Base-by-base conservation (phyloP, 352 stramenopile species). In the Saprolegnia diclina region DNA sequence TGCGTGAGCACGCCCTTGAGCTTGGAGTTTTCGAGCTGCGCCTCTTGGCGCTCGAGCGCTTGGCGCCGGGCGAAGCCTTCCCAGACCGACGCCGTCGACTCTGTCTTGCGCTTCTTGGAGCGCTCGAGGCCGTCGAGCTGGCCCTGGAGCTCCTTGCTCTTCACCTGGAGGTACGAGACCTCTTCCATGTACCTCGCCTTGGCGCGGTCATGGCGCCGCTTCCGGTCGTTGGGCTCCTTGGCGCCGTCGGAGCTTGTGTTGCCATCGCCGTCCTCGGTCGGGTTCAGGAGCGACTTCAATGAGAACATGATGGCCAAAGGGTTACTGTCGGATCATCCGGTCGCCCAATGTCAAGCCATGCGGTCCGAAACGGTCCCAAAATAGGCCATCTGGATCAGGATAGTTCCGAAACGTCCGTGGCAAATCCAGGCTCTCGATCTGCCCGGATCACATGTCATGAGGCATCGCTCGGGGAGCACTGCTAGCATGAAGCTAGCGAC, bases 1-100 rank as follows among this genome's bases (percentile, higher is more conserved):
- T 26, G 18, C 24, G 32, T 45, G 24, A 66, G 22, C 32, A 29
- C 13, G 18, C 18, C n/a, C 18, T 66, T 66, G 21, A 66, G 45
- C 24, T 53, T 66, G 19, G n/a, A 6, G 45, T 66, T 66, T 56
- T 66, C 59, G n/a, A 54, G 32, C 45, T 53, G 32, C 19, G 59
- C 22, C 5, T 55, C 24, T 22, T 66, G 59, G 18, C 59, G 59
- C 45, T 66, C 40, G n/a, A 44, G 40, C 16, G 59, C 59, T 13
- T 66, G 59, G 21, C 59, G 40, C 56, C 59, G 40, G 5, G 59
- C 59, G n/a, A 66, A 66, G 18, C 59, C 59, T 56, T 66, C 59
- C 59, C 59, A 66, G 16, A 45, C 24, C 10, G 59, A 66, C 32
- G 16, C 16, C 5, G 59, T 35, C 4, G 21, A 5, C 19, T 66